phyloP scores from a whole-genome alignment of 2,329 filamentous ascomycete genomes.

The Chaetomium globosum region DNA sequence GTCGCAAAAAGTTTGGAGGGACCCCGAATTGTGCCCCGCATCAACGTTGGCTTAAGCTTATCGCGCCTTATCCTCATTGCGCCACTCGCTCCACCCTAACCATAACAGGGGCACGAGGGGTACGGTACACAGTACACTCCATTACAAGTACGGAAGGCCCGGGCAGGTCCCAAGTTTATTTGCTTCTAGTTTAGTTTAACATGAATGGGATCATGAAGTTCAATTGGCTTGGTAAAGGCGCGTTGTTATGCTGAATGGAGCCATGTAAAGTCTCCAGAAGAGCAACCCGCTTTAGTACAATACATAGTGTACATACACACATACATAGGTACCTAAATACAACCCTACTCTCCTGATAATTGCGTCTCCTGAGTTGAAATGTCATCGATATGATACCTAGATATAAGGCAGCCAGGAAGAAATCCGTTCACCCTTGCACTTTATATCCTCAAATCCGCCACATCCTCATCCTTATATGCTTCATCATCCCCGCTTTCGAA shows the following conservation, averaged over 20 bases:
- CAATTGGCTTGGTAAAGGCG: background rate
- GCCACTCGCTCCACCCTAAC: background rate
- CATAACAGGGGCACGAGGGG: background rate
- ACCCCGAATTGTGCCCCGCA: conserved; percentile 26
- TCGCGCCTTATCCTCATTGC: conserved; percentile 5
- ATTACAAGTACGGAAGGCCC: too few relatives aligned
- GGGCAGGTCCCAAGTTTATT: background rate
- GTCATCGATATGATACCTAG: background rate
- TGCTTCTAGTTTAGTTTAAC: background rate
- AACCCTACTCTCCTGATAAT: background rate
- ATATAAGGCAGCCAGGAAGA: too few relatives aligned
- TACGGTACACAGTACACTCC: background rate
- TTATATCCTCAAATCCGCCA: conserved; percentile 35
- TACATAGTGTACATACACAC: background rate
- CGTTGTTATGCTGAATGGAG: background rate
- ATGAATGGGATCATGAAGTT: background rate
- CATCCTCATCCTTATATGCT: conserved; percentile 34
- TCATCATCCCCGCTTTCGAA: conserved; percentile 27
- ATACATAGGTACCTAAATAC: background rate
- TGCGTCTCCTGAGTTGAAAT: background rate
- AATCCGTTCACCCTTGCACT: background rate
- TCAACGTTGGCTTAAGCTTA: conserved; percentile 15
- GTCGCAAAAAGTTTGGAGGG: conserved; percentile 24
- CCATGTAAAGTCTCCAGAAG: background rate
- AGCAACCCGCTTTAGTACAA: background rate